Base-by-base conservation (phyloP, 345 rosid species). In the Boechera stricta region DNA sequence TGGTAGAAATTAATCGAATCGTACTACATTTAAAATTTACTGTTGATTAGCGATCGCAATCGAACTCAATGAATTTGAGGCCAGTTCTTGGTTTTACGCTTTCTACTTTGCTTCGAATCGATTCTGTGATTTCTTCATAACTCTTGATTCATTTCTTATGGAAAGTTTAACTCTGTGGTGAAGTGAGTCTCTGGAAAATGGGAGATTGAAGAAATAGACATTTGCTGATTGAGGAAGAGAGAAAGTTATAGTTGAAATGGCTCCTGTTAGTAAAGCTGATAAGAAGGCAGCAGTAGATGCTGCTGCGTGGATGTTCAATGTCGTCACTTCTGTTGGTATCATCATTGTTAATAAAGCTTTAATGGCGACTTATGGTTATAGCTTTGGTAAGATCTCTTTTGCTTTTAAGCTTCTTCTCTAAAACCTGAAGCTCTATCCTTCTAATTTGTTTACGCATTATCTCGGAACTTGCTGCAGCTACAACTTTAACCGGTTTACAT, bases 271-370 rank as follows among this genome's bases (percentile, higher is more conserved):
- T 77, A 88, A 84, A 80, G 89, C 91, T 42, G 97, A 90, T 75
- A 85, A 68, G 88, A 95, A 92, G 78, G 95, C 97, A 64, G 85
- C 93, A 9, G 82, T 81, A 31, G 99, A 95, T 88, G 91, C 89
- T n/a, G 96, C 92, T 79, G 93, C 97, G 49, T 95, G 99, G 99
- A 85, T 89, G 93, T 95, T 95, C 88, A 95, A 95, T 86, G 90
- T 95, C 32, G 99, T 92, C 84, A 89, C 99, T 54, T 95, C 97
- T 60, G 99, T 95, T 76, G 98, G 98, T 79, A 87, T 95, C 48
- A 95, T 95, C 74, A 89, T 95, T 45, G 96, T 92, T 78, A 95
- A 95, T 85, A 95, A 92, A 86, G 98, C 96, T 26, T 79, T 95
- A 71, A 95, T 95, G 99, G 98, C 98, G 44, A 89, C 92, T 55